Conservation (phyloP, 2,329 filamentous ascomycete species). For the Xylariales sp. region DNA sequence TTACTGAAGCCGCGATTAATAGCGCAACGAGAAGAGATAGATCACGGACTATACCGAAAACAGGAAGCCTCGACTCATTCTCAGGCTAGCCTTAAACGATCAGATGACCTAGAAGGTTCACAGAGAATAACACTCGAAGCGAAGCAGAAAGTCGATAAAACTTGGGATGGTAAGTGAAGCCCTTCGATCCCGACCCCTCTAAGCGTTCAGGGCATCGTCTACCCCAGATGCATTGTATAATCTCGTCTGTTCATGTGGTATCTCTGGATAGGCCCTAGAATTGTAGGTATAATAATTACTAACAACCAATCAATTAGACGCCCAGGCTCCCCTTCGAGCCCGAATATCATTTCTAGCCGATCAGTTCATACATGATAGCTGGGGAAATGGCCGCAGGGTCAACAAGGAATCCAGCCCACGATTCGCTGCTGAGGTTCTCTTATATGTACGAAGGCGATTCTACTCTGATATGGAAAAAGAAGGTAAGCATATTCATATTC, state of each 20-base stretch:
- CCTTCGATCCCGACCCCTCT: background rate
- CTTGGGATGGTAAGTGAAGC: slow-evolving; percentile 66
- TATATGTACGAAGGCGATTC: slow-evolving; percentile 75
- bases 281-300: background rate
- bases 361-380: slow-evolving; percentile 73
- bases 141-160: slow-evolving; percentile 71
- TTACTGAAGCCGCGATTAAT: slow-evolving; percentile 74
- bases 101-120: slow-evolving; percentile 38
- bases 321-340: slow-evolving; percentile 74
- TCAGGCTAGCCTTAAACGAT: slow-evolving; percentile 52
- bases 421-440: slow-evolving; percentile 78
- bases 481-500: slow-evolving; percentile 39
- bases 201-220: background rate
- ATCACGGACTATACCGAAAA: slow-evolving; percentile 62
- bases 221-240: background rate
- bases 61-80: slow-evolving; percentile 49
- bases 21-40: slow-evolving; percentile 73
- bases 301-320: slow-evolving; percentile 51
- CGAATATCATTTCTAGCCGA: slow-evolving; percentile 75
- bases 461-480: slow-evolving; percentile 69
- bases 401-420: slow-evolving; percentile 71
- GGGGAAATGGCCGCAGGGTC: slow-evolving; percentile 72
- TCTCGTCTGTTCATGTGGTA: background rate
- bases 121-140: slow-evolving; percentile 57
- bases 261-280: background rate